Evolutionary conservation across 495 filamentous ascomycete species (phyloP).

Genomic region (Aspergillus sclerotiicarbonarius): DNA sequence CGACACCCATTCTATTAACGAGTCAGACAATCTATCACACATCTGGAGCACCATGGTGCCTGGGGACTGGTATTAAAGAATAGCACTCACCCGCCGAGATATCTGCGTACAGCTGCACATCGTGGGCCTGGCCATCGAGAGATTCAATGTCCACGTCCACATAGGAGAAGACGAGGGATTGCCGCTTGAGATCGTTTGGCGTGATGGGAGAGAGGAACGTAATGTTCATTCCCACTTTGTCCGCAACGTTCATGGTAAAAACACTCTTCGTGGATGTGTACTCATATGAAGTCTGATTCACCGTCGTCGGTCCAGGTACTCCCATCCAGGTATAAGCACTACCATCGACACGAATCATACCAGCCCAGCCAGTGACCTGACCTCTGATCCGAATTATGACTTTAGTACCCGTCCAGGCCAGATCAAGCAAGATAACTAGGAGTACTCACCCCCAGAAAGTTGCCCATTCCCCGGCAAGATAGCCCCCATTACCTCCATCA

Average conservation of each 20-base stretch:
- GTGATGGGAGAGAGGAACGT: constrained; percentile 59
- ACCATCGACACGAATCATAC: constrained; percentile 57
- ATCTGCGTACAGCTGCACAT: constrained; percentile 60
- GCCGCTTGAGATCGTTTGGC: constrained; percentile 54
- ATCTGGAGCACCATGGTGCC: no score
- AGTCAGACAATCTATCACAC: constrained; percentile 15
- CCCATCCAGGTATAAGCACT: constrained; percentile 59
- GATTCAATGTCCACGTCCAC: constrained; percentile 52
- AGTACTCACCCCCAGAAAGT: constrained; percentile 52
- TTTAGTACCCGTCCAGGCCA: no score
- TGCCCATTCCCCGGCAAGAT: constrained; percentile 58
- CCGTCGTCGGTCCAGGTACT: constrained; percentile 32
- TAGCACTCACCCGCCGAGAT: constrained; percentile 54
- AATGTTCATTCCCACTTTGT: constrained; percentile 49
- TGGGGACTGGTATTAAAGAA: neutral
- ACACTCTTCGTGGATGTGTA: constrained; percentile 60
- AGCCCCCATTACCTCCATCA: constrained; percentile 56
- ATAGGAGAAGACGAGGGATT: constrained; percentile 57
- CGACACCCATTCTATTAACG: constrained; percentile 53
- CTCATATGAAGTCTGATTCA: constrained; percentile 51
- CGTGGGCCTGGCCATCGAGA: constrained; percentile 49
- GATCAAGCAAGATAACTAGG: neutral
- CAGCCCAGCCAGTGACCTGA: constrained; percentile 53
- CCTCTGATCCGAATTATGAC: constrained; percentile 32
- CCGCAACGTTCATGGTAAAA: constrained; percentile 52